These are phyloP conservation scores for Alternaria gaisen DNA, from an alignment of 2,329 filamentous ascomycete species.

Conservation along the genomic window DNA sequence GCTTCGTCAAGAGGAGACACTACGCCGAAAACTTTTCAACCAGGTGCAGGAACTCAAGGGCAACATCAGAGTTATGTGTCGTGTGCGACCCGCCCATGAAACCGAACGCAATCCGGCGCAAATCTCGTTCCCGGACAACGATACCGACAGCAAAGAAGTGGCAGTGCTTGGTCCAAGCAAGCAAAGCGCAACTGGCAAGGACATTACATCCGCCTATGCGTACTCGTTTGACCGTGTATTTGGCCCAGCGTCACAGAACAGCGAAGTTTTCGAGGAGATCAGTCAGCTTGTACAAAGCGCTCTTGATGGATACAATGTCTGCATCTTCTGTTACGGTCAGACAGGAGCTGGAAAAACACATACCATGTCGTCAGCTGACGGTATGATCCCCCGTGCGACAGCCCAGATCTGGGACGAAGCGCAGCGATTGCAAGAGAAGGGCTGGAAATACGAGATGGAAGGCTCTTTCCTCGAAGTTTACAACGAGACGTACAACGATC, in stretches of 20 bases:
- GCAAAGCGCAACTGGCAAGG: conserved; percentile 78
- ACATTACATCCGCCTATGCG: conserved; percentile 79
- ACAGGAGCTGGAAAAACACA: conserved; percentile 96
- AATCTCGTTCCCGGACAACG: conserved; percentile 79
- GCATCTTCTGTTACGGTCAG: conserved; percentile 98
- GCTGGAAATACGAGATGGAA: conserved; percentile 94
- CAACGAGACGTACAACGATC: conserved; percentile 94
- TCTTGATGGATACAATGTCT: conserved; percentile 96
- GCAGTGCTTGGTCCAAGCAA: conserved; percentile 84
- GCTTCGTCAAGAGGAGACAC: conserved; percentile 87
- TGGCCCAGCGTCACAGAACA: conserved; percentile 77
- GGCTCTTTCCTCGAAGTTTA: conserved; percentile 97
- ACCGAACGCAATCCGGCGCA: conserved; percentile 70
- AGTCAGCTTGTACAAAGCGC: conserved; percentile 96
- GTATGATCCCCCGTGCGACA: conserved; percentile 94
- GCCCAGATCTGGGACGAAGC: conserved; percentile 93
- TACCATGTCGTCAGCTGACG: conserved; percentile 94
- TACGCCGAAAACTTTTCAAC: conserved; percentile 92
- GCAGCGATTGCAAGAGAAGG: conserved; percentile 83
- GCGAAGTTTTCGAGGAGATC: conserved; percentile 93
- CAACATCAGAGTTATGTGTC: conserved; percentile 98
- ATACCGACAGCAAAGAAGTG: conserved; percentile 88
- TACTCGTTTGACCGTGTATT: conserved; percentile 97
- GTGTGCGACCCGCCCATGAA: conserved; percentile 79
- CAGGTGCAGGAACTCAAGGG: conserved; percentile 98